These are phyloP conservation scores for Colletotrichum chlorophyti DNA, from an alignment of 2,329 filamentous ascomycete genomes.

Conservation along the genomic window DNA sequence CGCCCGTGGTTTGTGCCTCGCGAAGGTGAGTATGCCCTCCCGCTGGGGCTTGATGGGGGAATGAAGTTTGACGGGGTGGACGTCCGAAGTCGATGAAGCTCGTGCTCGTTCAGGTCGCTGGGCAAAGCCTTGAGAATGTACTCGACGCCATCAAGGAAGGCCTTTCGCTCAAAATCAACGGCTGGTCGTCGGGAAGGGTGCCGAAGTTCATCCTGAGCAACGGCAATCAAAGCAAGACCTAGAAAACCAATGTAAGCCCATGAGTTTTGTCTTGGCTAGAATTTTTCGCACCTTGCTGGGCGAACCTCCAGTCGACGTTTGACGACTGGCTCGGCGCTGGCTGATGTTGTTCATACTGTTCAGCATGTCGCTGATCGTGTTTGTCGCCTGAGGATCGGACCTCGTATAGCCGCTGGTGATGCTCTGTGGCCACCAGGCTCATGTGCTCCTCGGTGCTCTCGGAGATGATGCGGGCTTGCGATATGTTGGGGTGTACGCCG, in stretches of 20 bases:
- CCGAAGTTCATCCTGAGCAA: slow-evolving; percentile 23
- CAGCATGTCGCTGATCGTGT: slow-evolving; percentile 2
- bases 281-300: slow-evolving; percentile 37
- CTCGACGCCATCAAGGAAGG: slow-evolving; percentile 69
- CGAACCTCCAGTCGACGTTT: slow-evolving; percentile 41
- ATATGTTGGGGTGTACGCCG: slow-evolving; percentile 11
- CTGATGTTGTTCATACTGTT: slow-evolving; percentile 19
- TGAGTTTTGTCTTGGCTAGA: no score
- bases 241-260: neutral
- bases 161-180: slow-evolving; percentile 55
- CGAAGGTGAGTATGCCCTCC: slow-evolving; percentile 35
- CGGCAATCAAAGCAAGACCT: slow-evolving; percentile 25
- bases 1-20: slow-evolving; percentile 17
- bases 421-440: slow-evolving; percentile 19
- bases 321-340: slow-evolving; percentile 35
- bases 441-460: slow-evolving; percentile 26
- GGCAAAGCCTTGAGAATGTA: slow-evolving; percentile 72
- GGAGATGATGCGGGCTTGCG: slow-evolving; percentile 13
- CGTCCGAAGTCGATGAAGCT: slow-evolving; percentile 57
- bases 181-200: slow-evolving; percentile 11
- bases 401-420: slow-evolving; percentile 20
- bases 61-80: slow-evolving; percentile 51
- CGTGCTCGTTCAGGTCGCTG: slow-evolving; percentile 59
- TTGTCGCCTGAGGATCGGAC: slow-evolving; percentile 2
- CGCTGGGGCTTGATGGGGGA: slow-evolving; percentile 14